Base-by-base conservation (phyloP, 805 yeast species). In the Myxozyma vanderwaltii region DNA sequence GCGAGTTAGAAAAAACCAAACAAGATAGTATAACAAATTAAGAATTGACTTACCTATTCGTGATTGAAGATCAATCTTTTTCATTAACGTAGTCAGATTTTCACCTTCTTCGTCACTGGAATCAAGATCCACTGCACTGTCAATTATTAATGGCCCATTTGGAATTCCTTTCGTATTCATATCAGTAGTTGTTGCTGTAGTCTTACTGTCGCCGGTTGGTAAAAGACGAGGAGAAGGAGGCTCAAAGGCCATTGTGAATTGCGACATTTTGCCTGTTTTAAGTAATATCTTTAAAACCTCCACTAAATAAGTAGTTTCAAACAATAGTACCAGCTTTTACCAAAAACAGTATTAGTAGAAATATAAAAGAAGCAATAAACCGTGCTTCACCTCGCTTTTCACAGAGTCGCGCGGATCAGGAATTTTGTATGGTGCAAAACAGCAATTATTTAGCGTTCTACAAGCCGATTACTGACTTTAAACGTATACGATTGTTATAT, bases 221-320 rank as follows among this genome's bases (percentile, higher is more conserved):
- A 35, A 33, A 31, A 46, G 43, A 35, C 43, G 43, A 13, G 43
- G 43, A 27, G 41, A 35, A 19, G 51, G 51, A 10, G 51, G 51
- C 51, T 48, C 51, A 38, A 48, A 48, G 2, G 51, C 17, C 51
- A 36, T 48, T 4, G 31, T 48, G 43, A 48, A 33, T 10, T 13
- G 43, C 31, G 43, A 35, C 51, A 48, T 48, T n/a, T 31, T 13
- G 41, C 41, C 26, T n/a, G 17, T n/a, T 27, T 7, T 5, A 23
- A 24, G 13, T 15, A n/a, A n/a, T n/a, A 33, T 19, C 35, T n/a
- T n/a, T n/a, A n/a, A n/a, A n/a, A n/a, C n/a, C n/a, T n/a, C n/a
- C n/a, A n/a, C n/a, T n/a, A n/a, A n/a, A n/a, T n/a, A n/a, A n/a
- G n/a, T n/a, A n/a, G n/a, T n/a, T n/a, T n/a, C n/a, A n/a, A n/a